Base-by-base conservation (phyloP, 495 filamentous ascomycete genomes). In the Aspergillus panamensis region DNA sequence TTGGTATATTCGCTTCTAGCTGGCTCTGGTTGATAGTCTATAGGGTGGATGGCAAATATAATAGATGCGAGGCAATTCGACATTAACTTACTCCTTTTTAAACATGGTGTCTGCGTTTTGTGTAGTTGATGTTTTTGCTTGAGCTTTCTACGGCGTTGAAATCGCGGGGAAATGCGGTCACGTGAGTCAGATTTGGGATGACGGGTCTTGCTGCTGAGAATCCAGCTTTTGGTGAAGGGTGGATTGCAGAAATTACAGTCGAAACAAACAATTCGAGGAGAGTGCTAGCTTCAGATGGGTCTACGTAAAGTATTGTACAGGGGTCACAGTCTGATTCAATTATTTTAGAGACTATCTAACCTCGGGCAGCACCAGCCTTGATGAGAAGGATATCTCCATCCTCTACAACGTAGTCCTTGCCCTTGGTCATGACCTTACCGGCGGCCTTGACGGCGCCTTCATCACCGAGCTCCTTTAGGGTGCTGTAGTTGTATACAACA, bases 371-470 rank as follows among this genome's bases (percentile, higher is more conserved):
- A 69, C 93, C 93, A 37, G 93, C 92, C 80, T 97, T 97, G 79
- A 97, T 91, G 61, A 96, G 80, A 61, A 96, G 67, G 64, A 87
- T 83, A 66, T 82, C 76, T 43, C 74, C 75, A 57, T 80, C 77
- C 59, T 75, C 67, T 7, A 77, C 72, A 21, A 95, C 83, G 70
- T 99, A 97, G 45, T 99, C 95, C 79, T 99, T 99, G 62, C 95
- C 95, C 82, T 97, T 99, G 59, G 95, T 97, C 86, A 96, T 87
- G 53, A 97, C 69, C 80, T 99, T 99, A 61, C 95, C 95, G 65
- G 89, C 90, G 17, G 95, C 86, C 81, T 91, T 96, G 59, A 97
- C 88, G 51, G 84, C 83, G 17, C 82, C 80, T 75, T 99, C 95
- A 68, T 96, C 92, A 30, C 92, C 93, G 32, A 88, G 76, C 74